Conservation (phyloP, 2,329 filamentous ascomycete genomes). For the Coniella vitis region DNA sequence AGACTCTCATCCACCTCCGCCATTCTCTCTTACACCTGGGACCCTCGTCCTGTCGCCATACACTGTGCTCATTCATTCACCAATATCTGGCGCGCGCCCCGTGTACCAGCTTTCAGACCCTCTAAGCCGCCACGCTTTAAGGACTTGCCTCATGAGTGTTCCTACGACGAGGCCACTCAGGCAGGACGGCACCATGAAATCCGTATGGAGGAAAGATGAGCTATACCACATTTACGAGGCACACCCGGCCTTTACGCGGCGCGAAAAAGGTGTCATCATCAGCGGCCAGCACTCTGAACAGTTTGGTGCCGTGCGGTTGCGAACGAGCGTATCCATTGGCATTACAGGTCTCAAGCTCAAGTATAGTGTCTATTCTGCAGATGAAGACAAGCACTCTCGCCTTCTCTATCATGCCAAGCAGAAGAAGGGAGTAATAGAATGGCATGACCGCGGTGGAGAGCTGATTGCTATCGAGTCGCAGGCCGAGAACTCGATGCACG, state of each 20-base stretch:
- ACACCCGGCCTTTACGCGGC: neutral
- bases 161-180: neutral
- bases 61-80: neutral
- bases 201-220: neutral
- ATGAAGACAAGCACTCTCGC: neutral
- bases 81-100: neutral
- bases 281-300: neutral
- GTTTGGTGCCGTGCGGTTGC: neutral
- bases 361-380: neutral
- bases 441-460: conserved; percentile 1
- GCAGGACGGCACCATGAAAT: neutral
- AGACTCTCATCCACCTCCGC: conserved; percentile 1
- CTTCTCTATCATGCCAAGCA: neutral
- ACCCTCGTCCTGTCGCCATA: conserved; percentile 1
- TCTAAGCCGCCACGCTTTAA: neutral
- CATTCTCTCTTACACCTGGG: conserved; percentile 8
- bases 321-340: neutral
- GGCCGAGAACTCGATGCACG: neutral
- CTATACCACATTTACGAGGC: conserved; percentile 4
- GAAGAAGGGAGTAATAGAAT: conserved; percentile 8
- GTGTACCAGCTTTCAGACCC: conserved; percentile 5
- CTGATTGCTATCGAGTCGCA: conserved; percentile 1
- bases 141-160: neutral
- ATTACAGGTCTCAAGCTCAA: neutral
- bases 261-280: neutral